A percentile compares a stretch with the other conserved stretches of the same genome.
Conservation (phyloP, 1,284 basidiomycete species). For the Bondarzewia mesenterica region DNA sequence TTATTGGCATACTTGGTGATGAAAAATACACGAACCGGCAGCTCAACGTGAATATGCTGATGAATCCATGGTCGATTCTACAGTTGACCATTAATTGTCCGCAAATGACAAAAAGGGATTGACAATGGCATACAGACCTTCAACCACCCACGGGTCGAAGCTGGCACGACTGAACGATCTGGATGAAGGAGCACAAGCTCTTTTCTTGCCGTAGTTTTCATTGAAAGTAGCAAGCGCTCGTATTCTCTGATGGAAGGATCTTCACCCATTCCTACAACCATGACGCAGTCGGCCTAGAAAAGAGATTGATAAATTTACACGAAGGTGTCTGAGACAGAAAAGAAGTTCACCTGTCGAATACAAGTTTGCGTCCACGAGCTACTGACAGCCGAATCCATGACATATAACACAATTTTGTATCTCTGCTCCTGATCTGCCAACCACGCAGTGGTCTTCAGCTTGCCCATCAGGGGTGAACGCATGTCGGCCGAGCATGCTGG, state of each 20-base stretch:
- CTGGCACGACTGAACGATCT: slow-evolving; percentile 82
- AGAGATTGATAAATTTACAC: neutral
- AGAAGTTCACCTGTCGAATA: slow-evolving; percentile 69
- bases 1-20: neutral
- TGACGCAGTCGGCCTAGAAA: slow-evolving; percentile 86
- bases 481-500: slow-evolving; percentile 83
- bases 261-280: slow-evolving; percentile 93
- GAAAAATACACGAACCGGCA: slow-evolving; percentile 48
- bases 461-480: slow-evolving; percentile 92
- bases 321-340: neutral
- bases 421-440: slow-evolving; percentile 92
- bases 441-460: slow-evolving; percentile 90
- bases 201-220: slow-evolving; percentile 97
- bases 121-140: slow-evolving; percentile 48
- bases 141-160: slow-evolving; percentile 94
- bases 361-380: slow-evolving; percentile 97
- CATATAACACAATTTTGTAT: slow-evolving; percentile 86
- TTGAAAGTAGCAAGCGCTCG: slow-evolving; percentile 84
- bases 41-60: slow-evolving; percentile 86
- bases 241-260: slow-evolving; percentile 88
- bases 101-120: neutral
- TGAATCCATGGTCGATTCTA: slow-evolving; percentile 90
- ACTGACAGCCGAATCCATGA: slow-evolving; percentile 87
- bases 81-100: slow-evolving; percentile 22
- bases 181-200: slow-evolving; percentile 93